Conservation (phyloP, 148 eudicot species). For the Chenopodium berlandieri region DNA sequence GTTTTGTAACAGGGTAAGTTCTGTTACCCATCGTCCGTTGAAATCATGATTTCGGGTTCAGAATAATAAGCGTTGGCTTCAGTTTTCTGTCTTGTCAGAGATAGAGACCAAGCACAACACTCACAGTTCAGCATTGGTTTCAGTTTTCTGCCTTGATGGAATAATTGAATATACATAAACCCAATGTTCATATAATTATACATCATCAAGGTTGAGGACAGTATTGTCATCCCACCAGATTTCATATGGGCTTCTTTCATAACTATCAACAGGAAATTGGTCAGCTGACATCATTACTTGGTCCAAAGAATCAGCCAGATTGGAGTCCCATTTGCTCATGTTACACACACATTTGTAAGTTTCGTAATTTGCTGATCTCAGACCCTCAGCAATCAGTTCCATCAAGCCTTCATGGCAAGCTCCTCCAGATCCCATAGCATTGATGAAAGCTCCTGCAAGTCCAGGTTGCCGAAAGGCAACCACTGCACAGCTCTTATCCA, state of each 20-base stretch:
- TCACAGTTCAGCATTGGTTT: background rate
- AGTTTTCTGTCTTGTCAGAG: background rate
- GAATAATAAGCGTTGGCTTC: background rate
- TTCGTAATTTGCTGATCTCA: conserved; percentile 54
- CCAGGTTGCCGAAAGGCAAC: conserved; percentile 66
- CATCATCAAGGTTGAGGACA: conserved; percentile 71
- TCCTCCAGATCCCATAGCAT: conserved; percentile 56
- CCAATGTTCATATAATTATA: background rate
- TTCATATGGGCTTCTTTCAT: conserved; percentile 39
- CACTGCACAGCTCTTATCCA: conserved; percentile 72
- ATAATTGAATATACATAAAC: background rate
- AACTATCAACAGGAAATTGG: conserved; percentile 25
- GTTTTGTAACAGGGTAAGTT: background rate
- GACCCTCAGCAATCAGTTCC: conserved; percentile 58
- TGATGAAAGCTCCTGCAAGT: conserved; percentile 43
- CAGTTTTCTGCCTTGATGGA: too few relatives aligned
- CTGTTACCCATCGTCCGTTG: background rate
- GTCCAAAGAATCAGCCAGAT: conserved; percentile 76
- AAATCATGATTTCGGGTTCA: background rate
- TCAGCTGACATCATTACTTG: conserved; percentile 44
- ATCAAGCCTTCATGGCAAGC: conserved; percentile 31
- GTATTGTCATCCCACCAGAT: conserved; percentile 67
- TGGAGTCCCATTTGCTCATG: conserved; percentile 50
- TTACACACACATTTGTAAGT: conserved; percentile 56
- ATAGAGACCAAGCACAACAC: background rate